Conservation (phyloP, 129 eudicot genomes). For the Pulicaria dysenterica region DNA sequence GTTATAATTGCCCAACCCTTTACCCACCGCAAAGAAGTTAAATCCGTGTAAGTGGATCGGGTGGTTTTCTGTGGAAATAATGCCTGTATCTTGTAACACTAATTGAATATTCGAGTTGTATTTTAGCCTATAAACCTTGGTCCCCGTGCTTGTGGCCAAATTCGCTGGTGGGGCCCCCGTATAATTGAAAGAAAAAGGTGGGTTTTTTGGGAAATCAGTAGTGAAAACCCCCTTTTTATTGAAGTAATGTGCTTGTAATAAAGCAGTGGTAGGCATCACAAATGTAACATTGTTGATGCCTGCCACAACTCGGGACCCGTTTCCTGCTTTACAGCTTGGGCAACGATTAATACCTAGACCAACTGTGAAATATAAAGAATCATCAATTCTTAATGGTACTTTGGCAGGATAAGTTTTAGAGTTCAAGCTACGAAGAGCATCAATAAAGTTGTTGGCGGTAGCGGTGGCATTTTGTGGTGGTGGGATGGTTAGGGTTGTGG, state of each 20-base stretch:
- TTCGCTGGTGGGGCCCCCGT: constrained; percentile 55
- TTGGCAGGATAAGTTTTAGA: constrained; percentile 63
- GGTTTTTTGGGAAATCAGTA: constrained; percentile 76
- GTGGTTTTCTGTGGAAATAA: constrained; percentile 69
- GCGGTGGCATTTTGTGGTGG: constrained; percentile 73
- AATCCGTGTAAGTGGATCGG: constrained; percentile 85
- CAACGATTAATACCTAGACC: constrained; percentile 73
- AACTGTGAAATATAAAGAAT: constrained; percentile 64
- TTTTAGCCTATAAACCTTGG: constrained; percentile 59
- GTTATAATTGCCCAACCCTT: constrained; percentile 71
- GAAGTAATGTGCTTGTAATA: constrained; percentile 73
- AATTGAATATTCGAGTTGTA: constrained; percentile 69
- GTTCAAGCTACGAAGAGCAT: constrained; percentile 68
- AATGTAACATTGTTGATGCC: constrained; percentile 70
- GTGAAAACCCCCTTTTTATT: constrained; percentile 69
- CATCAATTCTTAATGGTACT: constrained; percentile 67
- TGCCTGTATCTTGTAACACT: constrained; percentile 74
- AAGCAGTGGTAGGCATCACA: constrained; percentile 68
- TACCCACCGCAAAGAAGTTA: constrained; percentile 74
- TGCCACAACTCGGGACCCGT: constrained; percentile 74
- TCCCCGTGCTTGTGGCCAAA: constrained; percentile 55
- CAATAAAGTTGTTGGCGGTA: constrained; percentile 59
- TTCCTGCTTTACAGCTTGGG: constrained; percentile 67
- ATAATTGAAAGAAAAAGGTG: constrained; percentile 54
- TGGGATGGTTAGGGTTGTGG: constrained; percentile 50